Evolutionary conservation across 2,329 filamentous ascomycete genomes (phyloP), one percentile per base, ranked within the genome.

Genomic region (Shiraia bambusicola): DNA sequence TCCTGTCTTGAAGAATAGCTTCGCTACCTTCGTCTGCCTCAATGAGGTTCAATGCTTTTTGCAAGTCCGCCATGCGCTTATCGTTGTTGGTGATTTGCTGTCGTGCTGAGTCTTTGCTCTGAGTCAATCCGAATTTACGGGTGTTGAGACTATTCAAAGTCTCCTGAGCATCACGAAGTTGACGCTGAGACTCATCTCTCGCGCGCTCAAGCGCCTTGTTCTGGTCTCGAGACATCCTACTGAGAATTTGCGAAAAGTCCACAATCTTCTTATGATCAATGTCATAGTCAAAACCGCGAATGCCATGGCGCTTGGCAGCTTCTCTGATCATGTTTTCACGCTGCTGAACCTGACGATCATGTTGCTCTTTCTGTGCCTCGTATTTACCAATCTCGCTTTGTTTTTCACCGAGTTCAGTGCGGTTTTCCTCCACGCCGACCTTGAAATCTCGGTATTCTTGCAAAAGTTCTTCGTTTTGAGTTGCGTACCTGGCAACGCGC

Each of bases 11-110:
- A 6, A 96, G 76, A 3, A 87, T 76, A 17, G 87, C 86, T 65
- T 88, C 88, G 24, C 81, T 81, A 3, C 91, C 91, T 70, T 97
- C 92, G 55, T 98, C 92, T 22, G 91, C 78, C 26, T 86, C 79
- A 40, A 98, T 84, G n/a, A 76, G 74, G 55, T 85, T 78, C 24
- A 89, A 74, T 24, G 86, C 81, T 33, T 73, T 77, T 60, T 95
- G 88, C 25, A 91, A 75, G 1, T 73, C 71, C 3, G 70, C 70
- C 6, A 84, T 81, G 39, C 86, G 86, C 59, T 79, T 83, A 45
- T 95, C 88, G 53, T 93, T 90, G 5, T 76, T 71, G 1, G 75
- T 72, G 45, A 95, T 89, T 33, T 87, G 83, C 52, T 87, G 80
- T 56, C 81, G 86, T 4, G 88, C 82, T 32, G 79, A 81, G 16